These are phyloP conservation scores for Suillus subalutaceus DNA, from an alignment of 768 basidiomycete species.

Conservation along the genomic window DNA sequence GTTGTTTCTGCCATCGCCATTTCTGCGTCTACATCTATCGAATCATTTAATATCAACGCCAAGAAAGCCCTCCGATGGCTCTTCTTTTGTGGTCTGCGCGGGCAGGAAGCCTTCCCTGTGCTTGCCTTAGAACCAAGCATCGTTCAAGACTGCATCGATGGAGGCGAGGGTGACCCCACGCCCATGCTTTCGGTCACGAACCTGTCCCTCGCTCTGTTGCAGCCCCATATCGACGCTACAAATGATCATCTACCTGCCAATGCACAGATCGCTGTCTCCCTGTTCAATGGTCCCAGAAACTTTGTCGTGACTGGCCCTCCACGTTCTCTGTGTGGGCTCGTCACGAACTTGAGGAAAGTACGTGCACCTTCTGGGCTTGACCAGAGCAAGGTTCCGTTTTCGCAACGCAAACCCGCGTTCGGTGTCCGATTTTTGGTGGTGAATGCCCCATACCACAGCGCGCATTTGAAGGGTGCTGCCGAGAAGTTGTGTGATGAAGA, in stretches of 20 bases:
- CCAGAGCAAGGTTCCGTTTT: slow-evolving; percentile 93
- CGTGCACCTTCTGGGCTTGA: slow-evolving; percentile 86
- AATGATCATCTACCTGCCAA: slow-evolving; percentile 83
- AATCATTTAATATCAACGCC: slow-evolving; percentile 74
- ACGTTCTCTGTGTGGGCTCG: slow-evolving; percentile 90
- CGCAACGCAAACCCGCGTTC: slow-evolving; percentile 94
- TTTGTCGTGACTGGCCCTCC: slow-evolving; percentile 94
- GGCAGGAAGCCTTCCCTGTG: slow-evolving; percentile 93
- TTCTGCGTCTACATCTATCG: slow-evolving; percentile 75
- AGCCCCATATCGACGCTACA: slow-evolving; percentile 82
- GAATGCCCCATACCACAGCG: slow-evolving; percentile 94
- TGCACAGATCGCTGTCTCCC: slow-evolving; percentile 82
- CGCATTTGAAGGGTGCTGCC: slow-evolving; percentile 74
- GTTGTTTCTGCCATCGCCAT: slow-evolving; percentile 93
- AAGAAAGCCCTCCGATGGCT: slow-evolving; percentile 89
- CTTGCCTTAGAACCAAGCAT: slow-evolving; percentile 87
- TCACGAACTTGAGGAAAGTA: slow-evolving; percentile 87
- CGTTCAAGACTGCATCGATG: slow-evolving; percentile 84
- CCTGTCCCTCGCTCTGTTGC: slow-evolving; percentile 71
- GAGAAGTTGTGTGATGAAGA: slow-evolving; percentile 79
- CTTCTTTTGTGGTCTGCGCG: slow-evolving; percentile 91
- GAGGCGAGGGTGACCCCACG: slow-evolving; percentile 90
- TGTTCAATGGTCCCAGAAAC: slow-evolving; percentile 89
- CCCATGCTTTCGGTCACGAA: slow-evolving; percentile 95
- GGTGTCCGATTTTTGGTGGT: slow-evolving; percentile 93